Conservation (phyloP, 805 yeast species). For the Phaffomyces antillensis region DNA sequence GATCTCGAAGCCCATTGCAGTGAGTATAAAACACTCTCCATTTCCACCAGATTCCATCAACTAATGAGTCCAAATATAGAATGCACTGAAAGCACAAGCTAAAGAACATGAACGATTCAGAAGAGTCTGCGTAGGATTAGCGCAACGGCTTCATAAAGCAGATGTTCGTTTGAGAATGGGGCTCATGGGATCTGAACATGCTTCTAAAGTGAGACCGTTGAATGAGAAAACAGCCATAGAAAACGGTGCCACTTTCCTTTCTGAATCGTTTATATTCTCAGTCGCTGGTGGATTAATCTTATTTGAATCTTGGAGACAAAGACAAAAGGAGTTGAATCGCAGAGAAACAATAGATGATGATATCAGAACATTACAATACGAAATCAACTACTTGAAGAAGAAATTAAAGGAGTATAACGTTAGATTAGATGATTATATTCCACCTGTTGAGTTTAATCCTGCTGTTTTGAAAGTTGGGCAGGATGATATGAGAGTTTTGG, state of each 20-base stretch:
- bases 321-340: slow-evolving; percentile 54
- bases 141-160: slow-evolving; percentile 62
- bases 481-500: slow-evolving; percentile 14
- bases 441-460: slow-evolving; percentile 42
- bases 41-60: not conserved
- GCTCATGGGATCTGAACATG: slow-evolving; percentile 28
- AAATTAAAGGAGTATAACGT: slow-evolving; percentile 37
- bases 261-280: slow-evolving; percentile 69
- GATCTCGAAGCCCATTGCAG: slow-evolving; percentile 73
- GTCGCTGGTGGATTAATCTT: slow-evolving; percentile 75
- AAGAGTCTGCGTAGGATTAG: slow-evolving; percentile 55
- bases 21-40: slow-evolving; percentile 6
- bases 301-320: slow-evolving; percentile 62
- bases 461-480: slow-evolving; percentile 32
- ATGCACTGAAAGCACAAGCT: slow-evolving; percentile 64
- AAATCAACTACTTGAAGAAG: slow-evolving; percentile 49
- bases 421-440: slow-evolving; percentile 41
- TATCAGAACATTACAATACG: slow-evolving; percentile 60
- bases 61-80: slow-evolving; percentile 22
- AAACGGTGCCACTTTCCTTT: slow-evolving; percentile 70
- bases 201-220: slow-evolving; percentile 58
- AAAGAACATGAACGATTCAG: slow-evolving; percentile 62
- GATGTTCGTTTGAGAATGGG: slow-evolving; percentile 58
- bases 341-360: slow-evolving; percentile 68
- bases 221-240: slow-evolving; percentile 80